These are phyloP conservation scores for Gremmenia infestans DNA, from an alignment of 2,329 filamentous ascomycete genomes.

Conservation along the genomic window DNA sequence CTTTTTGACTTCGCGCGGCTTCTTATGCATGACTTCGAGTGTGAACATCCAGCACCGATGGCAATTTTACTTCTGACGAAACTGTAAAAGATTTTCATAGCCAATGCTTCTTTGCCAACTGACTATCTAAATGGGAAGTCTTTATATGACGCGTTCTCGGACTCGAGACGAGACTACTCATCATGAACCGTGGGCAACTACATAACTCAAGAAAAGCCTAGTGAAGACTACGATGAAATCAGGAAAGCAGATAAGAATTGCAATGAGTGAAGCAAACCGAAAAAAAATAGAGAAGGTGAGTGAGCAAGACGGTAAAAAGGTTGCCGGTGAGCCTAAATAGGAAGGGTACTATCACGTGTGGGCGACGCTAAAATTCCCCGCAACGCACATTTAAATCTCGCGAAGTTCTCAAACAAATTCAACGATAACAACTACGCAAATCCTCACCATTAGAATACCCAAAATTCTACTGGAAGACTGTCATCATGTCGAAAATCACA, in stretches of 20 bases:
- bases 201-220: too few relatives aligned
- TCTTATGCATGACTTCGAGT: not conserved
- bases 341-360: not conserved
- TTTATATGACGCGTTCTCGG: too few relatives aligned
- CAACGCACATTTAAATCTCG: constrained; percentile 8
- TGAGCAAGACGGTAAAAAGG: not conserved
- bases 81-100: too few relatives aligned
- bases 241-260: too few relatives aligned
- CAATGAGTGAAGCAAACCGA: too few relatives aligned
- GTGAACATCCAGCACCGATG: not conserved
- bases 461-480: constrained; percentile 80
- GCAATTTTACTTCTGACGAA: too few relatives aligned
- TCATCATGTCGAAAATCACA: constrained; percentile 84
- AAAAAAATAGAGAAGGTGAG: too few relatives aligned
- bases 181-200: too few relatives aligned
- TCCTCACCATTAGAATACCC: constrained; percentile 68
- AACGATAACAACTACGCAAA: constrained; percentile 33
- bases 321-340: not conserved
- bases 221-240: too few relatives aligned
- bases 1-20: not conserved
- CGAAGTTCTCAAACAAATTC: constrained; percentile 6
- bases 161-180: too few relatives aligned
- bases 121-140: too few relatives aligned
- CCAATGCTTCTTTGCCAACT: too few relatives aligned
- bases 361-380: not conserved